Conservation (phyloP, 2,329 filamentous ascomycete genomes). For the Ceratocystis alfenasii region DNA sequence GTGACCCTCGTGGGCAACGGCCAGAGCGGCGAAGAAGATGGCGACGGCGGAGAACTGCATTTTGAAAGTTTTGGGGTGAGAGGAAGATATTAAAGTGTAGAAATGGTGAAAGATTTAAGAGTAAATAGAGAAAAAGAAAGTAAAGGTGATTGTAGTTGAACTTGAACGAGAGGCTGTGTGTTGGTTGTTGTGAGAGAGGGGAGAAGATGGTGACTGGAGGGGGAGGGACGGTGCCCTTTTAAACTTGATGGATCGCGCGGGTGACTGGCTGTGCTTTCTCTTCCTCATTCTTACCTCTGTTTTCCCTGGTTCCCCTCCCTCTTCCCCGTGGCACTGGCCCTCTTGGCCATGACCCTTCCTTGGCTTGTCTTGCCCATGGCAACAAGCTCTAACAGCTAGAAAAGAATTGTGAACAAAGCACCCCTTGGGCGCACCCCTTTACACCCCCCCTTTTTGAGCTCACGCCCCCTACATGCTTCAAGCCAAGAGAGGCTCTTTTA, state of each 20-base stretch:
- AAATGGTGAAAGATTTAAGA: slow-evolving; percentile 20
- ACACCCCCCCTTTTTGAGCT: background rate
- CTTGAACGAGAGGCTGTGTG: slow-evolving; percentile 22
- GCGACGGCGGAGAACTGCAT: slow-evolving; percentile 22
- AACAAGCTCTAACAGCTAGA: background rate
- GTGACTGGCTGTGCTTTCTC: too few relatives aligned
- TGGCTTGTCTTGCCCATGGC: background rate
- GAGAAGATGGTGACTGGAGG: background rate
- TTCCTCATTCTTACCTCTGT: too few relatives aligned
- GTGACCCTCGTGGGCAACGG: slow-evolving; percentile 8
- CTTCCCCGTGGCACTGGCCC: background rate
- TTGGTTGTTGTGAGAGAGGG: slow-evolving; percentile 10
- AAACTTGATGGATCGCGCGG: slow-evolving; percentile 2
- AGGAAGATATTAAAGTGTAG: slow-evolving; percentile 19
- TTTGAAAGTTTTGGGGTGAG: slow-evolving; percentile 9
- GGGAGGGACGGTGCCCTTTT: slow-evolving; percentile 18
- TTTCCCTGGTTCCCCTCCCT: too few relatives aligned
- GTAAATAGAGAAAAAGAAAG: slow-evolving; percentile 14
- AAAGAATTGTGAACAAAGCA: background rate
- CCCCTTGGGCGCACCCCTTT: background rate
- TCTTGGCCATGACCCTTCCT: background rate
- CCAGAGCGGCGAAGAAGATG: slow-evolving; percentile 21
- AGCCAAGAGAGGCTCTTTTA: background rate
- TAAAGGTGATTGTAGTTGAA: slow-evolving; percentile 21
- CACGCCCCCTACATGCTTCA: background rate